A percentile compares a stretch with the other conserved stretches of the same genome.
Evolutionary conservation across 1,284 basidiomycete species (phyloP).

Genomic region (Malassezia restricta): DNA sequence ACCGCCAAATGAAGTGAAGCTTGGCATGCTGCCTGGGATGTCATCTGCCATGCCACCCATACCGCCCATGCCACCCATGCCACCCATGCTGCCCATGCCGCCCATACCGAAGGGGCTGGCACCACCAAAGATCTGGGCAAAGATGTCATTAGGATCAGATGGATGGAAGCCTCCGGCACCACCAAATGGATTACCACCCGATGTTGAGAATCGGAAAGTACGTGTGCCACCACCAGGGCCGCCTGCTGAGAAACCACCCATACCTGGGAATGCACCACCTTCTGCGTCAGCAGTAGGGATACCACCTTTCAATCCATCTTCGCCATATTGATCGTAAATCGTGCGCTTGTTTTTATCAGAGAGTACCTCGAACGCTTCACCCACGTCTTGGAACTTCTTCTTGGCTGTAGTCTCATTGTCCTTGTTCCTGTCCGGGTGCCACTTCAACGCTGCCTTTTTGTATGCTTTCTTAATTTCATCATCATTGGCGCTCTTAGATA

Average conservation of each 20-base stretch:
- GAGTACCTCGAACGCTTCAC: slow-evolving; percentile 92
- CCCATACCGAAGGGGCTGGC: slow-evolving; percentile 23
- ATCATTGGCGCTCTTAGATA: slow-evolving; percentile 36
- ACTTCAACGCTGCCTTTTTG: slow-evolving; percentile 58
- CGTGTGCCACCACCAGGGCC: slow-evolving; percentile 18
- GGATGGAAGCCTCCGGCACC: slow-evolving; percentile 38
- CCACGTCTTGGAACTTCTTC: slow-evolving; percentile 88
- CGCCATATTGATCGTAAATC: slow-evolving; percentile 87
- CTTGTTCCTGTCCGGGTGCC: slow-evolving; percentile 80
- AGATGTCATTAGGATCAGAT: slow-evolving; percentile 77
- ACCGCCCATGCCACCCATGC: slow-evolving; percentile 29
- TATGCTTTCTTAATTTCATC: slow-evolving; percentile 43
- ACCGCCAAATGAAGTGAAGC: slow-evolving; percentile 18
- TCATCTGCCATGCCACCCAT: slow-evolving; percentile 26
- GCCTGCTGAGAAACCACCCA: slow-evolving; percentile 25
- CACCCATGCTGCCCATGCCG: slow-evolving; percentile 26
- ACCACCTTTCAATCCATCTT: slow-evolving; percentile 74
- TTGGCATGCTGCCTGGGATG: slow-evolving; percentile 21
- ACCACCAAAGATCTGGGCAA: slow-evolving; percentile 55
- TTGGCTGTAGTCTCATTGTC: slow-evolving; percentile 63
- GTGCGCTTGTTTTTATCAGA: slow-evolving; percentile 83
- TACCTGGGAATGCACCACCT: slow-evolving; percentile 18
- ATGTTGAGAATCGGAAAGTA: slow-evolving; percentile 25
- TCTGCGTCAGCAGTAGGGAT: slow-evolving; percentile 43
- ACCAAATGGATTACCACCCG: slow-evolving; percentile 17